Evolutionary conservation across 371 early-diverging fungal species (phyloP), one percentile per base, ranked within the genome.

Genomic region (Apophysomyces trapeziformis): DNA sequence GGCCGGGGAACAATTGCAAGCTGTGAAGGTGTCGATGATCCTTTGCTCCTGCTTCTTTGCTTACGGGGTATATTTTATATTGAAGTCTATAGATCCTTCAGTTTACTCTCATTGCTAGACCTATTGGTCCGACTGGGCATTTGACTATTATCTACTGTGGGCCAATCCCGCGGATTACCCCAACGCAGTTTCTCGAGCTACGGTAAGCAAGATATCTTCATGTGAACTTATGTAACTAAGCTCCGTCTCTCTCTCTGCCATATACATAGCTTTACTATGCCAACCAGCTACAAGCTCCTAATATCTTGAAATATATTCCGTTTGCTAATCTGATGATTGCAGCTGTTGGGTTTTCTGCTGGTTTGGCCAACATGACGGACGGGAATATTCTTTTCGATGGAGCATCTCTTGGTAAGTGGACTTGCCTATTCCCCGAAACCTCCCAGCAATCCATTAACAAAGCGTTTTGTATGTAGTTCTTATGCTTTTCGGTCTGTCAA

Each of bases 91-190:
- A 39, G 32, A 26, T 26, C 4, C 41, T 36, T 65, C 7, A 26
- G 5, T 60, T 58, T 35, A 47, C 44, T 12, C 37, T 43, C n/a
- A 7, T 64, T 21, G 35, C 26, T 70, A 82, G 83, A 73, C 80
- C 13, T 73, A 69, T 39, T 82, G 83, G 83, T 74, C 83, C 56
- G 80, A 82, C 59, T 82, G 83, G 83, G 78, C 80, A 5, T 82
- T 79, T 58, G 83, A 82, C 44, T 71, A 71, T 54, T 75, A 78
- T 39, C 69, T 82, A 43, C 65, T 79, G 3, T 79, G 80, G 82
- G 78, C 83, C n/a, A 72, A 78, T 46, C 66, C 75, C n/a, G 66
- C 69, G 38, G 80, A 75, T 4, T 77, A 79, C 59, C 83, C 80
- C 38, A 70, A 68, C 63, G 79, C 79, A 8, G 67, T 82, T 59